Conservation (phyloP, 306 rosid species). For the Astragalus glycyphyllos region DNA sequence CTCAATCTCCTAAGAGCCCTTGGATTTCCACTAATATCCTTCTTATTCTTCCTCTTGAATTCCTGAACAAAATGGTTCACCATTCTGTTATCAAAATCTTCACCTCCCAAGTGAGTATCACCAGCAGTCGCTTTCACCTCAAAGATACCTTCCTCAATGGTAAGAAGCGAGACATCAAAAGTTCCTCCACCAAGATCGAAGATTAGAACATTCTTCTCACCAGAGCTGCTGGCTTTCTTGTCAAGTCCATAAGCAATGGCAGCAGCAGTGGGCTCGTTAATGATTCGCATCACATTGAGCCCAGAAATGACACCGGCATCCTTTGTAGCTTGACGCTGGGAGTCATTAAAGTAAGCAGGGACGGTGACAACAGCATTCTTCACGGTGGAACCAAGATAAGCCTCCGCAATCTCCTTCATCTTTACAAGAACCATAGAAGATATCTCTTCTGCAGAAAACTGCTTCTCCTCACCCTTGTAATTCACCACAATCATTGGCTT, state of each 20-base stretch:
- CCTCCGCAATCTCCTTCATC: conserved; percentile 69
- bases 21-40: conserved; percentile 57
- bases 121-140: conserved; percentile 66
- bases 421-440: conserved; percentile 62
- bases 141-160: conserved; percentile 62
- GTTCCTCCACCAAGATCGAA: conserved; percentile 67
- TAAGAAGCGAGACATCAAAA: conserved; percentile 59
- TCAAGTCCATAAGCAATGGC: conserved; percentile 67
- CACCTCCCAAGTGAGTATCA: conserved; percentile 71
- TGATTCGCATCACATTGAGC: conserved; percentile 63
- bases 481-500: conserved; percentile 60
- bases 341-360: conserved; percentile 64
- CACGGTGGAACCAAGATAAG: conserved; percentile 49
- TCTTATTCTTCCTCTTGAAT: conserved; percentile 59
- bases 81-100: conserved; percentile 66
- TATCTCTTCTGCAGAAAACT: conserved; percentile 58
- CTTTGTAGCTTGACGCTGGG: conserved; percentile 65
- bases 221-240: conserved; percentile 46
- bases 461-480: conserved; percentile 61
- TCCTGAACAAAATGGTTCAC: conserved; percentile 68
- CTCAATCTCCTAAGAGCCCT: conserved; percentile 63
- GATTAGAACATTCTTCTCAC: conserved; percentile 60
- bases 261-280: conserved; percentile 64
- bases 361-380: conserved; percentile 63
- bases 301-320: conserved; percentile 65